Base-by-base conservation (phyloP, 2,329 filamentous ascomycete genomes). In the Penicillium sp. region DNA sequence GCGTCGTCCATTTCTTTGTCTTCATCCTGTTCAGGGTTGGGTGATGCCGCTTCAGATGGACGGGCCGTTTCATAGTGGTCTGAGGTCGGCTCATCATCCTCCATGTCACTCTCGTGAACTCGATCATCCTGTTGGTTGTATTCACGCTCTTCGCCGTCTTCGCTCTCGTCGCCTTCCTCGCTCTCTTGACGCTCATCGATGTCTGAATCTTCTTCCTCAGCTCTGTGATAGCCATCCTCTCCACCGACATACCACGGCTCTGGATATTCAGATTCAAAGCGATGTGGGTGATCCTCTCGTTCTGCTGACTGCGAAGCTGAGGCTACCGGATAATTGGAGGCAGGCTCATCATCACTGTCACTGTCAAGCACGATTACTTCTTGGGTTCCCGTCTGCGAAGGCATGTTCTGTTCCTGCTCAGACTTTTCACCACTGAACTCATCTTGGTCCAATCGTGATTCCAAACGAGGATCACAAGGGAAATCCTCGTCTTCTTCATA, bases 351-450 rank as follows among this genome's bases (percentile, higher is more conserved):
- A 31, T 77, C 74, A 54, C 74, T 77, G 55, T 77, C 76, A 57
- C 75, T 77, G 55, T 77, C 76, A 15, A 78, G 44, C 27, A 77
- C 72, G 50, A 78, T 77, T 38, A 78, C 58, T 59, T 78, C 76
- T 1, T 47, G 55, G 17, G 68, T 68, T 17, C 53, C 55, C 15
- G 39, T 49, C 42, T 51, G 55, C 31, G 55, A 49, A 19, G 44
- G 36, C 31, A 41, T 21, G 23, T 21, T 25, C 12, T 48, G 21
- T n/a, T 53, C 33, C 33, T 59, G 50, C 17, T 61, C 57, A 4
- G 41, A 59, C 1, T 58, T 57, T 33, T 52, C 61, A 6, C 62
- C 65, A 25, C 65, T 41, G 31, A 53, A 60, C 23, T 60, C 58
- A 49, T 60, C 59, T 45, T 66, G 31, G 19, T 47, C 55, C 17